Evolutionary conservation across 805 yeast species (phyloP).

Genomic region (Monosporozyma aquatica): DNA sequence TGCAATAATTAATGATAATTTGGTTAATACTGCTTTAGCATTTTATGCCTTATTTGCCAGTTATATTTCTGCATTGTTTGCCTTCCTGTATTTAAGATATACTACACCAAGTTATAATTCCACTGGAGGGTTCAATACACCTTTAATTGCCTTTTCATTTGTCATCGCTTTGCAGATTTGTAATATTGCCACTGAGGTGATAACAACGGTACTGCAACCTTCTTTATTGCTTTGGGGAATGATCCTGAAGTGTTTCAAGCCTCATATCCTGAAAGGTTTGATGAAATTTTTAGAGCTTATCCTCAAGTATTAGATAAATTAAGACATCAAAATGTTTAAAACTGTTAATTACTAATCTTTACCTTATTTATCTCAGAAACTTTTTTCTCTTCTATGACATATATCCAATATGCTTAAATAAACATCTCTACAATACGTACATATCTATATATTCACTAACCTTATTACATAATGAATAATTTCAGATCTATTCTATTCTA

Average conservation of each 20-base stretch:
- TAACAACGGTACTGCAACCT: constrained; percentile 78
- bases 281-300: constrained; percentile 53
- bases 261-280: constrained; percentile 61
- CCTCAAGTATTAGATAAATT: constrained; percentile 59
- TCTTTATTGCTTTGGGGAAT: constrained; percentile 72
- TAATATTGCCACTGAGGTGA: constrained; percentile 60
- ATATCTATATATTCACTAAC: neutral
- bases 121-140: constrained; percentile 54
- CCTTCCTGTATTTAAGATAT: constrained; percentile 55
- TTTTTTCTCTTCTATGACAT: too few species aligned
- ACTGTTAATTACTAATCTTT: too few species aligned
- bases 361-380: too few species aligned
- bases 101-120: constrained; percentile 60
- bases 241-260: constrained; percentile 76
- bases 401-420: too few species aligned
- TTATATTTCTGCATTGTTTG: constrained; percentile 51
- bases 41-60: constrained; percentile 68
- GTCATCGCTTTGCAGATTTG: constrained; percentile 69
- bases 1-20: constrained; percentile 75
- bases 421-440: neutral
- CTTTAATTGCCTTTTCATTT: constrained; percentile 65
- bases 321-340: constrained; percentile 26
- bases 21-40: constrained; percentile 70
- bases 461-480: too few species aligned
- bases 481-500: constrained; percentile 25